Base-by-base conservation (phyloP, 2,329 filamentous ascomycete species). In the Thelonectria olida region DNA sequence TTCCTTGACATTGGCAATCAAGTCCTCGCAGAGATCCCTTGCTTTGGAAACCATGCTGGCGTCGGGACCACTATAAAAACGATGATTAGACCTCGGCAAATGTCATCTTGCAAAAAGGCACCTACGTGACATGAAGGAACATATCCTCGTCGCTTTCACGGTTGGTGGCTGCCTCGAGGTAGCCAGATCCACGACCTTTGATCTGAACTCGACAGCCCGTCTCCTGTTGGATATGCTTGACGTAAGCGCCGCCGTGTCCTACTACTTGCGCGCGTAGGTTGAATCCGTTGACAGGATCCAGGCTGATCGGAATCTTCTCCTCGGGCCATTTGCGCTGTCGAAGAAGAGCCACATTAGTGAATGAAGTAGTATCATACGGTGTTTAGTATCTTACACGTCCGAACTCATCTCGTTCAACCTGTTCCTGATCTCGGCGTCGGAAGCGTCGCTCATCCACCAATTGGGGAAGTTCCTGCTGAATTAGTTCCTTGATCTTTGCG, bases 281-380 rank as follows among this genome's bases (percentile, higher is more conserved):
- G 81, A 99, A 99, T 19, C 96, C 96, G 22, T 90, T 92, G 54
- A 98, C 88, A 0, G 95, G 92, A 70, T 98, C 96, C 58, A 99
- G 88, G 64, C 89, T 88, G 69, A 99, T 94, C 2, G 93, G 90
- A 50, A 99, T 97, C 72, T 92, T 93, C 80, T 97, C 93, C 74
- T 98, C 96, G 1, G 96, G 95, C 96, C 96, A 99, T 92, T 98
- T 99, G 69, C 94, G 93, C 93, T 97, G 68, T 38, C n/a, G 41
- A 15, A 19, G 10, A 28, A 34, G 22, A 12, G n/a, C 59, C 55
- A 65, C 61, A 58, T 63, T 51, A 64, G 62, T 44, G 34, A 49
- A 34, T 38, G n/a, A 52, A 13, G 47, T 8, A 15, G 20, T n/a
- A n/a, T 15, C n/a, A 15, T 13, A n/a, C 15, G 23, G 38, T 6